Percentiles rank a stretch among this genome's conserved stretches.
These are phyloP conservation scores for Xylaria arbuscula DNA, from an alignment of 2,329 filamentous ascomycete genomes.

Conservation along the genomic window DNA sequence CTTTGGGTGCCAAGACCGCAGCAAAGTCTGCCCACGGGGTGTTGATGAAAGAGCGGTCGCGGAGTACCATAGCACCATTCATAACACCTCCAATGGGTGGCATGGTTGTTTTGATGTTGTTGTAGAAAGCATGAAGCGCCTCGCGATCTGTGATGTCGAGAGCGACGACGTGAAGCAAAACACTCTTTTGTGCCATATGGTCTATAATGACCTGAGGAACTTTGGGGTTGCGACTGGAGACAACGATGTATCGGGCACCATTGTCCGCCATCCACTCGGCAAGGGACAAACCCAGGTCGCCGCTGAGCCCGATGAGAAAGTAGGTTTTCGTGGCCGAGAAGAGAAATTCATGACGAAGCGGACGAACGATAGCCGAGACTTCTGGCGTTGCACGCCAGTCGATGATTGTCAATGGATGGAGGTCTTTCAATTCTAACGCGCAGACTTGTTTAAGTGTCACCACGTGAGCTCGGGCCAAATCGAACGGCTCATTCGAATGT, in stretches of 20 bases:
- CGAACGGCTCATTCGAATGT: no score
- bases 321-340: slow-evolving; percentile 47
- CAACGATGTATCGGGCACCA: slow-evolving; percentile 51
- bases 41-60: slow-evolving; percentile 2
- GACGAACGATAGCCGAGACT: no score
- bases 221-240: slow-evolving; percentile 51
- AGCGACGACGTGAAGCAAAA: background rate
- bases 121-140: background rate
- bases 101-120: slow-evolving; percentile 8
- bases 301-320: slow-evolving; percentile 48
- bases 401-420: no score
- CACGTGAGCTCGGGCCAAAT: no score
- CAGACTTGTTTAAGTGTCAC: no score
- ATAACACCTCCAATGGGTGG: slow-evolving; percentile 13
- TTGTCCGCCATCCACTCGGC: slow-evolving; percentile 52
- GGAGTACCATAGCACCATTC: slow-evolving; percentile 18
- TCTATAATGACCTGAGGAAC: background rate
- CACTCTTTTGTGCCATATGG: background rate
- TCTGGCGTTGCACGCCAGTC: no score
- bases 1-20: slow-evolving; percentile 57
- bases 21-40: background rate
- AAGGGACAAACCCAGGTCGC: slow-evolving; percentile 52
- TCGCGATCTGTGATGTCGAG: background rate
- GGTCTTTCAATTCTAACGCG: no score
- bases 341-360: background rate